Base-by-base conservation (phyloP, 371 early-diverging fungal genomes). In the Mortierella sp. region DNA sequence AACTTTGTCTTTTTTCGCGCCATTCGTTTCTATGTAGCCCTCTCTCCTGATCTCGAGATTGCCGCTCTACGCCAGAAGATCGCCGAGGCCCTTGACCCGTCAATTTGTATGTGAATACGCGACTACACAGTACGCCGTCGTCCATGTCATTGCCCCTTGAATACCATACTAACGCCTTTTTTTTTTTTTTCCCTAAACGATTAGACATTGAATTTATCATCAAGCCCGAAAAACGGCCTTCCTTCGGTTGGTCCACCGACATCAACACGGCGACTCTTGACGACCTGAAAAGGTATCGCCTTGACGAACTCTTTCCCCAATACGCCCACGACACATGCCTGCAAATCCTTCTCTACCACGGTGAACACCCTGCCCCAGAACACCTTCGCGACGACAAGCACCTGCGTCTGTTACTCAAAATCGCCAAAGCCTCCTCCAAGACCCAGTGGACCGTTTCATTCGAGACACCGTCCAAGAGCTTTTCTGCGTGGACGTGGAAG, bases 201-300 rank as follows among this genome's bases (percentile, higher is more conserved):
- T 45, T n/a, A 70, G 76, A 37, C 19, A 26, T 76, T 43, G 45
- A 14, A 19, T 29, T 77, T 37, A n/a, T 61, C 13, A 71, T 77
- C 68, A 71, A 71, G 53, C 72, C 77, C 1, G 73, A 68, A 24
- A 77, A 31, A 45, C 43, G 39, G 47, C 52, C 47, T 2, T 63
- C 61, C 13, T 73, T 53, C 64, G 19, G 53, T 13, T 72, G 78
- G 73, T 29, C 9, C 4, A 26, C 34, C 26, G 31, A 45, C 19
- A 29, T 78, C 11, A 41, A 73, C 0, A 22, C 11, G 41, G 73
- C 79, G 34, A 73, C 70, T 26, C 41, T 78, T 37, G 52, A 77
- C 40, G 41, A 78, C n/a, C 22, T 73, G 41, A 73, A 45, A 39
- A 41, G 6, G 10, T 16, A 52, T 1, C 0, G 69, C 26, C 16